Conservation (phyloP, 2,329 filamentous ascomycete species). For the Chrysoporthe cubensis region DNA sequence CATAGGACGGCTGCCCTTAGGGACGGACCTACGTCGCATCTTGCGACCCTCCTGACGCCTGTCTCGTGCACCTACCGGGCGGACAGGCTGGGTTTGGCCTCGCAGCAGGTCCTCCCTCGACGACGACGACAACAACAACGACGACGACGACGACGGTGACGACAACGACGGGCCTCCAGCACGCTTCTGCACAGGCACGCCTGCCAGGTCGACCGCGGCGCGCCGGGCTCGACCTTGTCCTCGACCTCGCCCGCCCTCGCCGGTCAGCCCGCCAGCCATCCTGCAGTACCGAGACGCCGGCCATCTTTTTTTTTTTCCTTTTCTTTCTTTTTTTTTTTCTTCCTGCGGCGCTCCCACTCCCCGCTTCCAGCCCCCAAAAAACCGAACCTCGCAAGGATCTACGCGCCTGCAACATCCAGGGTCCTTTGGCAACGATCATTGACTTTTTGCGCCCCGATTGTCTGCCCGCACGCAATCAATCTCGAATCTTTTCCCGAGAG, state of each 20-base stretch:
- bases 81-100: no score
- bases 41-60: neutral
- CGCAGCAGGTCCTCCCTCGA: no score
- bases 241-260: neutral
- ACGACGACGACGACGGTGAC: no score
- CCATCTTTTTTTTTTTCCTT: constrained; percentile 15
- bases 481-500: constrained; percentile 6
- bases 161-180: no score
- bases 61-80: neutral
- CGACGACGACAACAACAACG: no score
- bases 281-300: constrained; percentile 15
- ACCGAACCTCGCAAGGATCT: constrained; percentile 22
- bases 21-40: neutral
- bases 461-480: constrained; percentile 3
- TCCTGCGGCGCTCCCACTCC: neutral
- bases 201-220: neutral
- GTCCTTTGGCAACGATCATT: constrained; percentile 15
- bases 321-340: neutral
- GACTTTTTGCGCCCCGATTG: constrained; percentile 1
- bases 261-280: neutral
- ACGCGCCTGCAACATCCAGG: constrained; percentile 26
- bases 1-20: neutral
- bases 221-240: neutral
- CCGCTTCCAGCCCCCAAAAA: constrained; percentile 29
- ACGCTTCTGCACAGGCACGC: neutral